Conservation (phyloP, 176 grass and related monocot genomes). For the Carex scoparia region DNA sequence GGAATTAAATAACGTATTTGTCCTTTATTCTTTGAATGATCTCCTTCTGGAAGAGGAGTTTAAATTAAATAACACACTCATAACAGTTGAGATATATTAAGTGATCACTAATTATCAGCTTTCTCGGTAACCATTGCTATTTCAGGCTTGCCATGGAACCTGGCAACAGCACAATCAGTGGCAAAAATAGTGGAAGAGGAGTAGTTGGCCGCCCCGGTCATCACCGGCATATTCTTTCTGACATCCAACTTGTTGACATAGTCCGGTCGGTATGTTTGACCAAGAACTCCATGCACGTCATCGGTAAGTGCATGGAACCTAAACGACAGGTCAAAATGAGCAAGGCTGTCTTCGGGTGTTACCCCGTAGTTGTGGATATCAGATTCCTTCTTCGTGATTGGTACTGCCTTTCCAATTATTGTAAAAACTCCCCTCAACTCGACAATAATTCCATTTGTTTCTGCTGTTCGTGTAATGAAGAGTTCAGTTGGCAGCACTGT, state of each 20-base stretch:
- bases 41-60: not conserved
- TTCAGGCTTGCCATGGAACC: conserved; percentile 11
- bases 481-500: not conserved
- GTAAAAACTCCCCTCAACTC: conserved; percentile 22
- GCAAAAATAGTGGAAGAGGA: conserved; percentile 31
- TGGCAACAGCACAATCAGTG: conserved; percentile 36
- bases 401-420: conserved; percentile 33
- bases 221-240: conserved; percentile 28
- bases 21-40: not conserved
- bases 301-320: conserved; percentile 35
- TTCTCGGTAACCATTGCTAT: conserved; percentile 25
- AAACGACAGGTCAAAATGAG: conserved; percentile 32
- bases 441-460: conserved; percentile 14
- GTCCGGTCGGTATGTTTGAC: conserved; percentile 41
- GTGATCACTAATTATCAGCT: not conserved
- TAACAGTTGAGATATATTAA: not conserved
- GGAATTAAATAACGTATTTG: not conserved
- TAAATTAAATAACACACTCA: not conserved
- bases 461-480: conserved; percentile 21
- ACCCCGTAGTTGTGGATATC: conserved; percentile 45
- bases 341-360: conserved; percentile 27
- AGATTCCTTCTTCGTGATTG: conserved; percentile 43
- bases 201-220: conserved; percentile 35
- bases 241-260: conserved; percentile 38
- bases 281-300: conserved; percentile 41